phyloP scores from a whole-genome alignment of 208 protist genomes.

The Crithidia bombi region DNA sequence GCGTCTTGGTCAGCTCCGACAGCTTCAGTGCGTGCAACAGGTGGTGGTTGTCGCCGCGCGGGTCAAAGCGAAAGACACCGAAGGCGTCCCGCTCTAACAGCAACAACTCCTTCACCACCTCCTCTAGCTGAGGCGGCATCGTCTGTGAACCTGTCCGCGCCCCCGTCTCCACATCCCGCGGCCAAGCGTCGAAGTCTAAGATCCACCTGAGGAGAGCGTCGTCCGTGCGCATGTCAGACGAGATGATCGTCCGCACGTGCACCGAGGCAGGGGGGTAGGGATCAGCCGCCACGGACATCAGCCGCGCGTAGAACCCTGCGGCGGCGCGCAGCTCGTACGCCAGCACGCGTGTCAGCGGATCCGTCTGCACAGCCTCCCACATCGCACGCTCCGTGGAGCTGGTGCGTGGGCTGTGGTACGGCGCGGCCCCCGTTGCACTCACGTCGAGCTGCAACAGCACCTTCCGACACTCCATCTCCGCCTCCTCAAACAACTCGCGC shows the following conservation, averaged over 20 bases:
- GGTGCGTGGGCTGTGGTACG: slow-evolving; percentile 6
- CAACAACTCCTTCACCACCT: slow-evolving; percentile 77
- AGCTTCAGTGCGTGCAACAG: slow-evolving; percentile 74
- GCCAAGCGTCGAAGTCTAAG: slow-evolving; percentile 54
- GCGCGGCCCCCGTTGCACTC: background rate
- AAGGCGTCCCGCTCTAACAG: slow-evolving; percentile 85
- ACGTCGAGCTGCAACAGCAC: slow-evolving; percentile 53
- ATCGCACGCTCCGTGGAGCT: slow-evolving; percentile 29
- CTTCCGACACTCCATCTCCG: slow-evolving; percentile 60
- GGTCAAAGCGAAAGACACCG: slow-evolving; percentile 80
- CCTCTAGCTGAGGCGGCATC: slow-evolving; percentile 41
- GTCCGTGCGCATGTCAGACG: slow-evolving; percentile 74
- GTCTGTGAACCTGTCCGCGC: slow-evolving; percentile 28
- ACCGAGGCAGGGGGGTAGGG: slow-evolving; percentile 53
- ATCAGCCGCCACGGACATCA: slow-evolving; percentile 59
- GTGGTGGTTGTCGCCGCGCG: slow-evolving; percentile 73
- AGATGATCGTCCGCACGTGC: slow-evolving; percentile 68
- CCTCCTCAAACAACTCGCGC: slow-evolving; percentile 77
- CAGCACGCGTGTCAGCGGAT: slow-evolving; percentile 70
- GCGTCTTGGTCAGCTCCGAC: slow-evolving; percentile 64
- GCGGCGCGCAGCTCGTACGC: slow-evolving; percentile 78
- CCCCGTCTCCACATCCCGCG: slow-evolving; percentile 54
- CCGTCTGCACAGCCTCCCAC: slow-evolving; percentile 40
- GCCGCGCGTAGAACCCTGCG: slow-evolving; percentile 63
- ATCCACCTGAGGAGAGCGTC: slow-evolving; percentile 49